Conservation (phyloP, 2,329 filamentous ascomycete genomes). For the Aspergillus piperis region DNA sequence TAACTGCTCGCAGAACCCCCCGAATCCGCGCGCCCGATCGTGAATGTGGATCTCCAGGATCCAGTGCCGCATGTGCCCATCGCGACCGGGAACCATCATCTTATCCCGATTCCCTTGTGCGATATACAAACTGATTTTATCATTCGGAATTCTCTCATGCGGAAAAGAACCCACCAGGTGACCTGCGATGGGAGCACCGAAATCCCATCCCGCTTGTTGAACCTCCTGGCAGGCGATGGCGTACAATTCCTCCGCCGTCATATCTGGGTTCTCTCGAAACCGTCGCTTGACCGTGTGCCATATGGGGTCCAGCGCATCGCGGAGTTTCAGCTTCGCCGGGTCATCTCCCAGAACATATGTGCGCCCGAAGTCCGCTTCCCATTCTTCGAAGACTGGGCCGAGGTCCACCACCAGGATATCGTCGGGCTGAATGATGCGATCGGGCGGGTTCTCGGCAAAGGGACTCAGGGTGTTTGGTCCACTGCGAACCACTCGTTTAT, state of each 20-base stretch:
- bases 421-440: slow-evolving; percentile 50
- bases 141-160: slow-evolving; percentile 54
- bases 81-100: slow-evolving; percentile 43
- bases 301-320: slow-evolving; percentile 50
- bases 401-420: slow-evolving; percentile 57
- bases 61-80: slow-evolving; percentile 52
- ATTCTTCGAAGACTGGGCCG: slow-evolving; percentile 55
- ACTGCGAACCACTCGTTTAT: slow-evolving; percentile 54
- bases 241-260: slow-evolving; percentile 54
- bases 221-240: slow-evolving; percentile 46
- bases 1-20: slow-evolving; percentile 48
- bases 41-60: slow-evolving; percentile 54
- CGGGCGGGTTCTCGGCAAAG: slow-evolving; percentile 53
- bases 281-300: slow-evolving; percentile 49
- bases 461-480: slow-evolving; percentile 54
- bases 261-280: slow-evolving; percentile 43
- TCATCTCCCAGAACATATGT: slow-evolving; percentile 55
- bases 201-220: slow-evolving; percentile 45
- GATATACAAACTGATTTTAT: slow-evolving; percentile 50
- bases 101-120: slow-evolving; percentile 46
- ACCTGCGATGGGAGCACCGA: slow-evolving; percentile 49
- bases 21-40: slow-evolving; percentile 41
- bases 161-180: slow-evolving; percentile 56
- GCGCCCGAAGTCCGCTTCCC: slow-evolving; percentile 57
- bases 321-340: slow-evolving; percentile 46